Base-by-base conservation (phyloP, 805 yeast species). In the Zygosaccharomyces pseudorouxii region DNA sequence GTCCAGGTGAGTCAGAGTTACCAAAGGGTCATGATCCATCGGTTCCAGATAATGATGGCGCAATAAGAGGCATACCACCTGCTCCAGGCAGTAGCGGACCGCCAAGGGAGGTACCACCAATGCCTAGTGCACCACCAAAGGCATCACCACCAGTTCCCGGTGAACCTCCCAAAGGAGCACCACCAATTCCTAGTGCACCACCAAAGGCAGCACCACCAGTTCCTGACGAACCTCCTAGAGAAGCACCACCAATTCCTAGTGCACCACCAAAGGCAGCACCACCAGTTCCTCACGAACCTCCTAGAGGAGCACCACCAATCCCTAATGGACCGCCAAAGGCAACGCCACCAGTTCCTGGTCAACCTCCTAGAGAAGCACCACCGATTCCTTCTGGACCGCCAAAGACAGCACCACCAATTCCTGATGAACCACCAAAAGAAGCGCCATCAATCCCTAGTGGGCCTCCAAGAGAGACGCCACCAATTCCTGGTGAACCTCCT, bases 351-450 rank as follows among this genome's bases (percentile, higher is more conserved):
- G 5, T 20, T 20, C 22, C 22, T 20, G 22, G 5, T 5, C 5
- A 20, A n/a, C 45, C 54, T 11, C 31, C 41, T n/a, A 52, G 56
- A 14, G 47, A 49, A 18, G 33, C 51, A 27, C 46, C 46, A 30
- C 35, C 35, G 5, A 30, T 47, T 56, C 9, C 52, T 53, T 12
- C 54, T 6, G 56, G 62, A 20, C 22, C 22, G 5, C 22, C 22
- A 4, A 20, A 20, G 22, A 5, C 5, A 20, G 22, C 22, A 20
- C 22, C 22, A 20, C 22, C 22, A 4, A 20, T 20, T 20, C 22
- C 22, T 20, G 22, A 5, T 5, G 22, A 5, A n/a, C 45, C 54
- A n/a, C 31, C 41, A n/a, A 52, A 56, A 14, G 47, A 49, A 18
- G 33, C 51, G 20, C 46, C 46, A 6, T 27, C 55, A 19, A 22